These are phyloP conservation scores for Dryadomyces quercivorus DNA, from an alignment of 2,329 filamentous ascomycete species.

Conservation along the genomic window DNA sequence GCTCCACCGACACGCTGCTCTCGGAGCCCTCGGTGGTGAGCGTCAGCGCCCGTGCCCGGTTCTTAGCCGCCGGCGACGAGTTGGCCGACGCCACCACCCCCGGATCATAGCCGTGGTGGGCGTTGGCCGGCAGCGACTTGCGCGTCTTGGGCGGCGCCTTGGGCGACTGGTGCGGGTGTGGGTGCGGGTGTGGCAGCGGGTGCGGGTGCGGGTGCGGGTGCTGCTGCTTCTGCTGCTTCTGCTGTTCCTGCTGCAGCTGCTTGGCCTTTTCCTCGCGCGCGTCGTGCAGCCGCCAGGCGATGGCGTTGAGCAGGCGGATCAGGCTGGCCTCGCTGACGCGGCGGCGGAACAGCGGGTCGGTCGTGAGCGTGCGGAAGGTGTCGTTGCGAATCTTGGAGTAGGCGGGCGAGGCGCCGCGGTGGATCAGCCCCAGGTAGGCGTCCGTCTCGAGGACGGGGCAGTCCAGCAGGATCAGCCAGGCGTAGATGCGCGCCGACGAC, in stretches of 20 bases:
- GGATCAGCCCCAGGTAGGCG: constrained; percentile 78
- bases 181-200: no score
- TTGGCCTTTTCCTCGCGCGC: constrained; percentile 37
- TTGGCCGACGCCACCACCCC: constrained; percentile 15
- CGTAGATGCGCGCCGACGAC: constrained; percentile 88
- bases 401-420: constrained; percentile 84
- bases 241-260: constrained; percentile 13
- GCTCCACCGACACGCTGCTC: constrained; percentile 42
- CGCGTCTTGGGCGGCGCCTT: constrained; percentile 16
- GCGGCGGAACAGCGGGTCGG: constrained; percentile 91
- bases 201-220: no score
- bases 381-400: constrained; percentile 98
- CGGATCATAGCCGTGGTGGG: background rate
- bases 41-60: constrained; percentile 42
- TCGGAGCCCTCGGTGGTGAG: constrained; percentile 55
- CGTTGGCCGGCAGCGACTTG: constrained; percentile 12
- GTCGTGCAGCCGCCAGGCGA: constrained; percentile 89
- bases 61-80: constrained; percentile 33
- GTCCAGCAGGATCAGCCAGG: constrained; percentile 90
- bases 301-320: constrained; percentile 85
- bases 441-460: constrained; percentile 76
- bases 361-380: constrained; percentile 91
- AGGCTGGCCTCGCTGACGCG: constrained; percentile 91
- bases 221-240: constrained; percentile 11
- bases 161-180: constrained; percentile 23